phyloP scores from a whole-genome alignment of 768 basidiomycete genomes.

The Trametes coccinea region DNA sequence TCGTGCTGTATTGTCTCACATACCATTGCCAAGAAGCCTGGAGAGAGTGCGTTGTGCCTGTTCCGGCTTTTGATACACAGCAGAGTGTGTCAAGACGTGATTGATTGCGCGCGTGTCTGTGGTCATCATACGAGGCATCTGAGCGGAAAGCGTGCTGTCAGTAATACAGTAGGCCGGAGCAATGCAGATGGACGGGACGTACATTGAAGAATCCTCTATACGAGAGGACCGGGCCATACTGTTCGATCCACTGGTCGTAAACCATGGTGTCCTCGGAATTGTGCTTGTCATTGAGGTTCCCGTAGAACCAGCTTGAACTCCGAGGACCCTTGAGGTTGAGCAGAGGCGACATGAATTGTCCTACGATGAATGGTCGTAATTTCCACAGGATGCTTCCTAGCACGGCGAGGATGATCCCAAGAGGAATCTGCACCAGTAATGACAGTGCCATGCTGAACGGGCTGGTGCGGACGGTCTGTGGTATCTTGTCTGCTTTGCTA shows the following conservation, averaged over 20 bases:
- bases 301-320: conserved; percentile 4
- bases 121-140: conserved; percentile 38
- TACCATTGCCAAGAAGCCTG: conserved; percentile 43
- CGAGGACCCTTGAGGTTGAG: conserved; percentile 1
- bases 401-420: not conserved
- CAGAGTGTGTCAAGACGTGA: conserved; percentile 59
- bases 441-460: not conserved
- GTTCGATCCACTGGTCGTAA: not conserved
- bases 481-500: too few relatives aligned
- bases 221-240: not conserved
- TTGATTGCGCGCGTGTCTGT: conserved; percentile 61
- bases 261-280: not conserved
- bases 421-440: not conserved
- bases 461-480: not conserved
- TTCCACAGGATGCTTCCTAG: not conserved
- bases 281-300: not conserved
- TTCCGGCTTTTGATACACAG: conserved; percentile 59
- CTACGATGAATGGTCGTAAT: not conserved
- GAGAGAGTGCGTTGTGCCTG: conserved; percentile 38
- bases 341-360: not conserved
- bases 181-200: not conserved
- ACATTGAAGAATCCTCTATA: conserved; percentile 11
- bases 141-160: too few relatives aligned
- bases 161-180: not conserved
- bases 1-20: not conserved